These are phyloP conservation scores for Oropetium thomaeum DNA, from an alignment of 176 grass and related monocot genomes.

Conservation along the genomic window DNA sequence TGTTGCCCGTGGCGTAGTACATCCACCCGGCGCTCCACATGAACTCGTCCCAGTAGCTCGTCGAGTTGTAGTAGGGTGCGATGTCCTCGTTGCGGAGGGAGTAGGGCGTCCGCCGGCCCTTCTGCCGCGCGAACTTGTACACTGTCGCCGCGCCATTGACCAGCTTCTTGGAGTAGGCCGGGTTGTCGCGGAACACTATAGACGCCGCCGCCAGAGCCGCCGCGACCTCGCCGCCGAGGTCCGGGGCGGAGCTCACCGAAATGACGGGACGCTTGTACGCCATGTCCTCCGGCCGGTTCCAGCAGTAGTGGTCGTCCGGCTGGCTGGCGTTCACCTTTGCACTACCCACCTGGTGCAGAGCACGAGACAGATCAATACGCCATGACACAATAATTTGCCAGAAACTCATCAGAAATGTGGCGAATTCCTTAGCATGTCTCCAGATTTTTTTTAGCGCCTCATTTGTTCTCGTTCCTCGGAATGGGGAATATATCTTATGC, in stretches of 20 bases:
- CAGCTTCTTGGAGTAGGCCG: slow-evolving; percentile 79
- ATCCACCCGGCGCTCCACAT: slow-evolving; percentile 98
- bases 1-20: slow-evolving; percentile 96
- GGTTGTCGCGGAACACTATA: slow-evolving; percentile 86
- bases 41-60: slow-evolving; percentile 91
- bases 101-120: slow-evolving; percentile 50
- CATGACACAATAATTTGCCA: not conserved
- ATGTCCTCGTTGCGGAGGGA: slow-evolving; percentile 49
- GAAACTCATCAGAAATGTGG: not conserved
- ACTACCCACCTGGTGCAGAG: slow-evolving; percentile 42
- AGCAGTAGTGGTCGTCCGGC: slow-evolving; percentile 88
- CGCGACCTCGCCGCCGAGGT: slow-evolving; percentile 80
- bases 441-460: not conserved
- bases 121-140: slow-evolving; percentile 77
- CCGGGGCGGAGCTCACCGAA: slow-evolving; percentile 36
- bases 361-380: not conserved
- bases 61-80: slow-evolving; percentile 80
- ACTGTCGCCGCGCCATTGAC: slow-evolving; percentile 47
- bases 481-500: not conserved
- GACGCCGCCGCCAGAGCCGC: slow-evolving; percentile 80
- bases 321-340: slow-evolving; percentile 43
- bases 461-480: not conserved
- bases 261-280: slow-evolving; percentile 51
- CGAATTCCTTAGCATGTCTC: not conserved
- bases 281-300: slow-evolving; percentile 97